A percentile compares a stretch with the other conserved stretches of the same genome.
phyloP scores from a whole-genome alignment of 805 yeast species.

The Lachancea meyersii region DNA sequence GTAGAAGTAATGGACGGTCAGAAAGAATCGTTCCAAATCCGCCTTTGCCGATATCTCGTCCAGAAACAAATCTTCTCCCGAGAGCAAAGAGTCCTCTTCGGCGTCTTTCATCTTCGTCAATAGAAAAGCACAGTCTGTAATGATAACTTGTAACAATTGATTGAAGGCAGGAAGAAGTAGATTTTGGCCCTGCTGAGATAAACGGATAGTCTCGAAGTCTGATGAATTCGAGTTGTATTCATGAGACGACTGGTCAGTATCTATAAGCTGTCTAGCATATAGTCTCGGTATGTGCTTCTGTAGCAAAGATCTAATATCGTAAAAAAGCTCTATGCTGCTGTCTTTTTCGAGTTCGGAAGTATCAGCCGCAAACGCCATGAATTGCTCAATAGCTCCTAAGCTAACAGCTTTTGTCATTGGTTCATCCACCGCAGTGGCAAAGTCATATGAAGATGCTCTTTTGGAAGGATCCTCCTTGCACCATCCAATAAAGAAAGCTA shows the following conservation, averaged over 20 bases:
- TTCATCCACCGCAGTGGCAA: slow-evolving; percentile 47
- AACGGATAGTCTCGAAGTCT: slow-evolving; percentile 11
- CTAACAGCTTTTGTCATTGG: slow-evolving; percentile 56
- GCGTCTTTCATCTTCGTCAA: slow-evolving; percentile 62
- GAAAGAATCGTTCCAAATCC: slow-evolving; percentile 81
- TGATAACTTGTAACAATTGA: slow-evolving; percentile 47
- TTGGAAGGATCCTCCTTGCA: slow-evolving; percentile 43
- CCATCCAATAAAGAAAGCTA: slow-evolving; percentile 60
- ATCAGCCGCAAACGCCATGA: slow-evolving; percentile 57
- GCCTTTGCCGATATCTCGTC: slow-evolving; percentile 66
- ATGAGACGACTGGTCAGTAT: slow-evolving; percentile 29
- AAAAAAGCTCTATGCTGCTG: slow-evolving; percentile 44
- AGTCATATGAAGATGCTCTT: slow-evolving; percentile 45
- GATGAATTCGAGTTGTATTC: slow-evolving; percentile 1
- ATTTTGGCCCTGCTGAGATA: slow-evolving; percentile 24
- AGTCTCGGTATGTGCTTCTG: slow-evolving; percentile 62
- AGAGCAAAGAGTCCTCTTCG: slow-evolving; percentile 65
- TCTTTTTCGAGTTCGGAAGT: slow-evolving; percentile 36
- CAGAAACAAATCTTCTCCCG: slow-evolving; percentile 49
- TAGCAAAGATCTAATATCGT: slow-evolving; percentile 59
- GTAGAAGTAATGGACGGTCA: slow-evolving; percentile 67
- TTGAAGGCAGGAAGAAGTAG: slow-evolving; percentile 42
- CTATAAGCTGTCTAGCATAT: slow-evolving; percentile 46
- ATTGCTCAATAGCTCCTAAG: slow-evolving; percentile 64
- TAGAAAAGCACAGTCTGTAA: slow-evolving; percentile 58